Conservation (phyloP, 768 basidiomycete species). For the Serendipita sp. region DNA sequence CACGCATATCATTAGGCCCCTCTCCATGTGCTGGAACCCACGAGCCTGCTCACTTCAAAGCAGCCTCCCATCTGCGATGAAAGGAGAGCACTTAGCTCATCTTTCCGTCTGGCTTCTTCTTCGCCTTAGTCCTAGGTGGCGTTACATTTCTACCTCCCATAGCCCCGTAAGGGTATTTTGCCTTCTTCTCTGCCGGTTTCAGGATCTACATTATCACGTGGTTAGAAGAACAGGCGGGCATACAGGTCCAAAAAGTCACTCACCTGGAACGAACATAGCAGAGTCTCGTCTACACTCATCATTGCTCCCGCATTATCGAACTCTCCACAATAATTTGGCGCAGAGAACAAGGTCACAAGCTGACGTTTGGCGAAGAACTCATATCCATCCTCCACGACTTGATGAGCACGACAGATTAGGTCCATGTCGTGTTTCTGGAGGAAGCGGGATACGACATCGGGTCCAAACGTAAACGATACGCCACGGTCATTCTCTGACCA, state of each 20-base stretch:
- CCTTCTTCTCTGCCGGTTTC: constrained; percentile 98
- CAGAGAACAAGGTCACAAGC: constrained; percentile 91
- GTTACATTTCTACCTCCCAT: constrained; percentile 11
- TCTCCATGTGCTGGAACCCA: neutral
- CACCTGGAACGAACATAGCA: constrained; percentile 97
- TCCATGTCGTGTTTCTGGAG: constrained; percentile 99
- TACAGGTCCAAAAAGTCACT: constrained; percentile 11
- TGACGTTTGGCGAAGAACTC: constrained; percentile 98
- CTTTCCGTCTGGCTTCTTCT: neutral
- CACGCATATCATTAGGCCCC: neutral
- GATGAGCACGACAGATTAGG: constrained; percentile 94
- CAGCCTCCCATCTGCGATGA: neutral
- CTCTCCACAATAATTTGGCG: constrained; percentile 88
- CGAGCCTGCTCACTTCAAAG: neutral
- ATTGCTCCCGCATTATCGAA: constrained; percentile 99
- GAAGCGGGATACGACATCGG: constrained; percentile 95
- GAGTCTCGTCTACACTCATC: constrained; percentile 98
- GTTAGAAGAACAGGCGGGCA: neutral
- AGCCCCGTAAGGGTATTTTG: constrained; percentile 31
- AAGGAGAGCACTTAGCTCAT: constrained; percentile 4
- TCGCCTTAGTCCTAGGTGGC: neutral
- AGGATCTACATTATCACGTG: constrained; percentile 47
- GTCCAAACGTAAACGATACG: constrained; percentile 97
- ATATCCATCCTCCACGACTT: constrained; percentile 98
- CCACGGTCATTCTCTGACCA: constrained; percentile 99